Evolutionary conservation across 176 grass and related monocot species (phyloP).

Genomic region (Thalia dealbata): DNA sequence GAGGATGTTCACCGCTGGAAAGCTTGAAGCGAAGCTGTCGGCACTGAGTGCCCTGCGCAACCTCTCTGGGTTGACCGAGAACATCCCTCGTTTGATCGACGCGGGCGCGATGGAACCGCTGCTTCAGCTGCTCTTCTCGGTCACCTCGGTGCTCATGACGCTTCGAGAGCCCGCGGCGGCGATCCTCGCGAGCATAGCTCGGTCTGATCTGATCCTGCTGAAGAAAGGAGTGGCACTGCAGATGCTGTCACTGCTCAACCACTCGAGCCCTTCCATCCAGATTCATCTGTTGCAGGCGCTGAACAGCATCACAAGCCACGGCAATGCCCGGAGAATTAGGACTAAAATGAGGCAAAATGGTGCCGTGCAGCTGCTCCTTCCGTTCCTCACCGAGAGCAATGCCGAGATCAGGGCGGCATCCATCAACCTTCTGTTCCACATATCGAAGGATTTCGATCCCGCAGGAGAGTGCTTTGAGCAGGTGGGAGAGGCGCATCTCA

Average conservation of each 20-base stretch:
- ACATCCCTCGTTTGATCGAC: constrained; percentile 52
- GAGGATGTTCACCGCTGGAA: constrained; percentile 69
- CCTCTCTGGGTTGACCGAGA: constrained; percentile 50
- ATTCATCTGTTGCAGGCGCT: constrained; percentile 75
- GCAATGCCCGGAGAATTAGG: constrained; percentile 53
- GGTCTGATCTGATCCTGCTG: constrained; percentile 62
- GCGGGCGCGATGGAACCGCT: constrained; percentile 43
- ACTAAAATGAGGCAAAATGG: constrained; percentile 69
- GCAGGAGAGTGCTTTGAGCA: constrained; percentile 47
- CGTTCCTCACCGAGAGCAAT: constrained; percentile 67
- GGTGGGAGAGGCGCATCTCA: constrained; percentile 50
- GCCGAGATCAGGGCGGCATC: constrained; percentile 43
- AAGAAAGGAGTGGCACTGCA: constrained; percentile 62
- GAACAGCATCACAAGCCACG: constrained; percentile 58
- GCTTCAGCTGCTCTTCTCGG: constrained; percentile 77
- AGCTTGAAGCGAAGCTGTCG: constrained; percentile 71
- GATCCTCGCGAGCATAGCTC: constrained; percentile 55
- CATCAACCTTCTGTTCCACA: constrained; percentile 53
- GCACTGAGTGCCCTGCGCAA: constrained; percentile 63
- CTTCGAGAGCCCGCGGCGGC: constrained; percentile 74
- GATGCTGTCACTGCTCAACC: constrained; percentile 71
- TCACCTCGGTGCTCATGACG: constrained; percentile 75
- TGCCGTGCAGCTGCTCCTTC: constrained; percentile 57
- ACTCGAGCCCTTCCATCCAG: constrained; percentile 54
- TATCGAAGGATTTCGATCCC: constrained; percentile 53